Evolutionary conservation across 2,329 filamentous ascomycete species (phyloP), one percentile per base, ranked within the genome.

Genomic region (Alternaria hordeiaustralica): DNA sequence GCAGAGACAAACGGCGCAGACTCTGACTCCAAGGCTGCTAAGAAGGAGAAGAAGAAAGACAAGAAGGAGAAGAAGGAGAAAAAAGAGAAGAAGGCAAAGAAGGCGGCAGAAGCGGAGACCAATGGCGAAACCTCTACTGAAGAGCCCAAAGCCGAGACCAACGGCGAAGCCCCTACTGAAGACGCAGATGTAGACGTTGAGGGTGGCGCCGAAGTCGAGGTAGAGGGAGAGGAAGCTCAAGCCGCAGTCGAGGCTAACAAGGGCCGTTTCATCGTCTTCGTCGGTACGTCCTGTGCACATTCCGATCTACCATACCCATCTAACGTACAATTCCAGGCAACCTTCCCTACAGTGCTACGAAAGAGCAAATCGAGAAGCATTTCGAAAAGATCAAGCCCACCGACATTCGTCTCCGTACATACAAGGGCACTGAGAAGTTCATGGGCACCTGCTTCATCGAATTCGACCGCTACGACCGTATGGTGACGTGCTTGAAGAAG

Each of bases 401-500:
- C 56, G 86, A 87, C 2, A 85, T 96, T 54, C 92, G 95, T 21
- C 71, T 78, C 7, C 75, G 75, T 58, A 80, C 78, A 56, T 76
- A 79, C 71, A 80, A 80, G 60, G 69, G 73, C 41, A 76, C 69
- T 43, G 73, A 75, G 55, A 81, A 80, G 59, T 75, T 75, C 55
- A 80, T 79, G 68, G 79, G 79, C 49, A 79, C 76, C 47, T 79
- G 75, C 36, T 81, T 97, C 80, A 85, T 98, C 71, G 95, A 98
- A 80, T 98, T 97, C 77, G 89, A 89, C 68, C 87, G 89, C 70
- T 96, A 90, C 82, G 92, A 94, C 81, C 89, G 91, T 77, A 96
- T 97, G 93, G 92, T 96, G 85, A 96, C 93, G 30, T 97, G 93
- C 76, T 85, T 98, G 64, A 92, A 94, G 80, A 89, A 93, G 68